Evolutionary conservation across 805 yeast genomes (phyloP).

Genomic region (Vanderwaltozyma yarrowii): DNA sequence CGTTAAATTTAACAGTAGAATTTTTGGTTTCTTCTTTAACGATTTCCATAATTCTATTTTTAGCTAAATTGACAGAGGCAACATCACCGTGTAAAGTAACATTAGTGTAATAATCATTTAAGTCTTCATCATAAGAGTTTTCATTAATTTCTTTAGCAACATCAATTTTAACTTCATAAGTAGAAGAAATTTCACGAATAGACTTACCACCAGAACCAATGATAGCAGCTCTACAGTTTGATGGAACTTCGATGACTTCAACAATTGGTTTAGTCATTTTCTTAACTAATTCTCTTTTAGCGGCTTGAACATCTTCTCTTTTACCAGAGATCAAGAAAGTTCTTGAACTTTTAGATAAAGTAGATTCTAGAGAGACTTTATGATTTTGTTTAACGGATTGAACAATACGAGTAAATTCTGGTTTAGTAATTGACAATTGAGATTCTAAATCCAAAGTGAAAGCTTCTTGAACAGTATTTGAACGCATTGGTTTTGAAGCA

Average conservation of each 20-base stretch:
- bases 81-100: conserved; percentile 73
- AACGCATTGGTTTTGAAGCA: conserved; percentile 38
- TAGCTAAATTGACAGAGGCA: conserved; percentile 73
- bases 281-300: conserved; percentile 65
- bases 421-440: conserved; percentile 51
- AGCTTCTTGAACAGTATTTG: conserved; percentile 64
- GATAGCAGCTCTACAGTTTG: conserved; percentile 62
- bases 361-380: conserved; percentile 68
- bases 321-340: conserved; percentile 76
- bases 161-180: conserved; percentile 64
- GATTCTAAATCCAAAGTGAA: conserved; percentile 64
- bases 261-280: conserved; percentile 67
- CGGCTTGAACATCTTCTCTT: conserved; percentile 51
- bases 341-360: conserved; percentile 69
- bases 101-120: conserved; percentile 47
- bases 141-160: conserved; percentile 27
- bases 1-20: conserved; percentile 39
- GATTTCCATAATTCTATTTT: conserved; percentile 54
- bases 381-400: conserved; percentile 47
- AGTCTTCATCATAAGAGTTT: conserved; percentile 41
- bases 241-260: conserved; percentile 56
- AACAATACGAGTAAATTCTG: conserved; percentile 61
- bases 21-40: conserved; percentile 66
- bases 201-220: conserved; percentile 84
- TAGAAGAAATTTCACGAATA: conserved; percentile 67